Evolutionary conservation across 495 filamentous ascomycete genomes (phyloP).

Genomic region (Viridothelium virens): DNA sequence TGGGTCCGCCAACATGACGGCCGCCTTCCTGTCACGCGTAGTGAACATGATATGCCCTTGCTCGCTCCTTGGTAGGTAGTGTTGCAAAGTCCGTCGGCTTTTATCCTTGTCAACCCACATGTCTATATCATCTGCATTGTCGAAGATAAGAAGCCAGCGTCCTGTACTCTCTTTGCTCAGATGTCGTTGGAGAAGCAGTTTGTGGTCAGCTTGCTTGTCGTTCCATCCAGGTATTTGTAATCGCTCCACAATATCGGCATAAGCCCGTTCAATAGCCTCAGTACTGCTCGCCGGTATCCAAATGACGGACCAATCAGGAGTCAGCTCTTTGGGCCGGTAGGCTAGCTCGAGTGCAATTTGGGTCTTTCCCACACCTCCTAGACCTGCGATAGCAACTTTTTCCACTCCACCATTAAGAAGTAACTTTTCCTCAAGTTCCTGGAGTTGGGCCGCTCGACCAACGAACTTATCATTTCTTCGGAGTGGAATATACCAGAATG

Average conservation of each 20-base stretch:
- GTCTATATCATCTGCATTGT: constrained; percentile 26
- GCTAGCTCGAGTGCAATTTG: constrained; percentile 45
- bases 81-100: background rate
- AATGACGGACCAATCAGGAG: constrained; percentile 41
- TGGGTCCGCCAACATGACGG: constrained; percentile 16
- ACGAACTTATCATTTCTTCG: constrained; percentile 29
- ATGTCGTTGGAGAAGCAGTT: constrained; percentile 26
- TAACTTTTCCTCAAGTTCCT: constrained; percentile 22
- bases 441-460: constrained; percentile 28
- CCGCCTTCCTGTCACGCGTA: constrained; percentile 20
- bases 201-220: constrained; percentile 27
- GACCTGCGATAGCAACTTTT: constrained; percentile 36
- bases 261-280: constrained; percentile 42
- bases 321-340: constrained; percentile 34
- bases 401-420: constrained; percentile 22
- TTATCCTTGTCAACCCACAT: constrained; percentile 16
- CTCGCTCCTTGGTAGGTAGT: constrained; percentile 23
- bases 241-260: constrained; percentile 34
- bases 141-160: constrained; percentile 13
- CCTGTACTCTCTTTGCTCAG: constrained; percentile 27
- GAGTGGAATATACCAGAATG: constrained; percentile 22
- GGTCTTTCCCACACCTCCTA: constrained; percentile 47
- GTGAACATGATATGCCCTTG: constrained; percentile 24
- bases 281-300: constrained; percentile 42
- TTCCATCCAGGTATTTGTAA: constrained; percentile 21